Evolutionary conservation across 208 protist species (phyloP).

Genomic region (Acanthamoeba triangularis): DNA sequence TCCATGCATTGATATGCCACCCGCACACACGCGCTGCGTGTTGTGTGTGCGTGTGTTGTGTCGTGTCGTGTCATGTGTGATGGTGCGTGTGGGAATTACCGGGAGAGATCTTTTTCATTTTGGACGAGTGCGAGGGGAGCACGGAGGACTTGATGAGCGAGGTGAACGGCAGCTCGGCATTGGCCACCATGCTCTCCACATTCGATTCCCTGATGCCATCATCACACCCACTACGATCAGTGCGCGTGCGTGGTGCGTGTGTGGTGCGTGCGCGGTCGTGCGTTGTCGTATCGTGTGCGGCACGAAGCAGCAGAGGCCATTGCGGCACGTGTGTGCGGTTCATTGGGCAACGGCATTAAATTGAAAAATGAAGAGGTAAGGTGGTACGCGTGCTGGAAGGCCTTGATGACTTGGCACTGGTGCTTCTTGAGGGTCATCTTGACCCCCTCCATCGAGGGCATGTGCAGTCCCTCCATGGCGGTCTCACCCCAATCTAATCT

Average conservation of each 20-base stretch:
- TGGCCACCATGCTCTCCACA: constrained; percentile 14
- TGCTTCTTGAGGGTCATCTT: constrained; percentile 56
- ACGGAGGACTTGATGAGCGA: constrained; percentile 64
- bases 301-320: background rate
- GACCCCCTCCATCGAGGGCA: constrained; percentile 51
- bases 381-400: constrained; percentile 20
- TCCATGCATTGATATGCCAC: background rate
- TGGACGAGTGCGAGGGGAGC: constrained; percentile 30
- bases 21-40: background rate
- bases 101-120: constrained; percentile 29
- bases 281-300: background rate
- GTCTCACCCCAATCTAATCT: background rate
- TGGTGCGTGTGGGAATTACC: background rate
- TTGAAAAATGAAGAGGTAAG: background rate
- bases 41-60: too few relatives aligned
- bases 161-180: constrained; percentile 50
- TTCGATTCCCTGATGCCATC: background rate
- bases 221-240: too few relatives aligned
- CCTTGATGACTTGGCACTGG: constrained; percentile 7
- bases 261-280: too few relatives aligned
- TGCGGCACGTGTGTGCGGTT: background rate
- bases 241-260: background rate
- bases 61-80: too few relatives aligned
- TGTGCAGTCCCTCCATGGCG: background rate
- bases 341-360: background rate